A percentile compares a stretch with the other conserved stretches of the same genome.
These are phyloP conservation scores for Populus ilicifolia DNA, from an alignment of 345 rosid genomes.

Conservation along the genomic window DNA sequence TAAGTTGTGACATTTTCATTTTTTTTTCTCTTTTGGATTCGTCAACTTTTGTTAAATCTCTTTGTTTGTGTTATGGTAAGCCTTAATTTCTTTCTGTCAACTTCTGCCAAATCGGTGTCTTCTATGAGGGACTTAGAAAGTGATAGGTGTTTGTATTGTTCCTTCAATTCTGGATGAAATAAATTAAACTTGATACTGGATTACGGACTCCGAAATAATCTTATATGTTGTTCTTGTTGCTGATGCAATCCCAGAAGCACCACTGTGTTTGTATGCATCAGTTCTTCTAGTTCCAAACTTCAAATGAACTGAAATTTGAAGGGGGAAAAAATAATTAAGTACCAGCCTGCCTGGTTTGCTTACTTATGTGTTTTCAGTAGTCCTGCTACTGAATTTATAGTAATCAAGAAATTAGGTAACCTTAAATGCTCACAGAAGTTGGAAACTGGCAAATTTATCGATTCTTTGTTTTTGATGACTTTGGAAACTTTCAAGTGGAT, in stretches of 20 bases:
- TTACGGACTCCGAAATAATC: not conserved
- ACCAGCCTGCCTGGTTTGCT: not conserved
- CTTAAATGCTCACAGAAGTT: not conserved
- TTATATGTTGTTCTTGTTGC: not conserved
- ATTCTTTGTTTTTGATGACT: too few species aligned
- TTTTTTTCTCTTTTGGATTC: not conserved
- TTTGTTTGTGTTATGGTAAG: not conserved
- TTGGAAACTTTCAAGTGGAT: not conserved
- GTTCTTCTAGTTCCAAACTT: not conserved
- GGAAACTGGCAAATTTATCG: too few species aligned
- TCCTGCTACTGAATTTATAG: not conserved
- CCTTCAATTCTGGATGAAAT: not conserved
- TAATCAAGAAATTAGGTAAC: not conserved
- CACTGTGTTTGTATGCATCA: not conserved
- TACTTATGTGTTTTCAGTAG: not conserved
- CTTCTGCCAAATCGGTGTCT: not conserved
- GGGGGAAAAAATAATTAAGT: not conserved
- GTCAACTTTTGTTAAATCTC: not conserved
- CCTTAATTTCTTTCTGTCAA: not conserved
- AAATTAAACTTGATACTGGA: not conserved
- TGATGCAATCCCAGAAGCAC: not conserved
- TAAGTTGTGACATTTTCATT: slow-evolving; percentile 27
- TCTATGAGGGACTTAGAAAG: not conserved
- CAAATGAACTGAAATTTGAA: not conserved
- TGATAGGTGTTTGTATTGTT: not conserved